A percentile compares a stretch with the other conserved stretches of the same genome.
Evolutionary conservation across 1,139 yeast species (phyloP).

Genomic region (Debaryomyces subglobosus): DNA sequence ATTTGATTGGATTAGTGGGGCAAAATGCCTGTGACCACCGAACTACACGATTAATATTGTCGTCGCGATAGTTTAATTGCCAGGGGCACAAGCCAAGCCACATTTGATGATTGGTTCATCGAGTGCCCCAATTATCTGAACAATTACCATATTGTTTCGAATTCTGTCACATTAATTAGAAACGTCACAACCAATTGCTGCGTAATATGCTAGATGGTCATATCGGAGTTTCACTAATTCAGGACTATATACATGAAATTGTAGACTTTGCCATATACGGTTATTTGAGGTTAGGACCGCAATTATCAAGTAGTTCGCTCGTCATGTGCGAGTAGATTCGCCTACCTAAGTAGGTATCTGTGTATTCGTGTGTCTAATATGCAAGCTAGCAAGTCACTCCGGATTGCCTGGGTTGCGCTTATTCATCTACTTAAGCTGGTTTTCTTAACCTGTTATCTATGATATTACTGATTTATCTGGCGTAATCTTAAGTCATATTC

Average conservation of each 20-base stretch:
- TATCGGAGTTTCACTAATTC: neutral
- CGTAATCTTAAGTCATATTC: neutral
- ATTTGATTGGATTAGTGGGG: neutral
- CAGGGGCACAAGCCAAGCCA: neutral
- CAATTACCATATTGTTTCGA: neutral
- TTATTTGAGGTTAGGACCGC: neutral
- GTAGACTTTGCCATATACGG: neutral
- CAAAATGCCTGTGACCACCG: neutral
- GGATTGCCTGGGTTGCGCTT: neutral
- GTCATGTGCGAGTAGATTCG: neutral
- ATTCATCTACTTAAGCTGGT: neutral
- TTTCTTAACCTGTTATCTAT: neutral
- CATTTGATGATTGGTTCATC: neutral
- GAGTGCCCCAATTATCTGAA: neutral
- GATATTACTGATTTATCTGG: neutral
- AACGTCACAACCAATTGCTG: too few relatives aligned
- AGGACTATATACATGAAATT: neutral
- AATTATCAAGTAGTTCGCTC: neutral
- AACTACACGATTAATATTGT: neutral
- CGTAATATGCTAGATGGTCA: neutral
- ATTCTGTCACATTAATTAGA: too few relatives aligned
- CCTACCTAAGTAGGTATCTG: neutral
- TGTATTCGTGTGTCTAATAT: neutral
- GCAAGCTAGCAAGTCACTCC: neutral
- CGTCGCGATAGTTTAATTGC: neutral